Base-by-base conservation (phyloP, 2,329 filamentous ascomycete species). In the Sclerotinia nivalis region DNA sequence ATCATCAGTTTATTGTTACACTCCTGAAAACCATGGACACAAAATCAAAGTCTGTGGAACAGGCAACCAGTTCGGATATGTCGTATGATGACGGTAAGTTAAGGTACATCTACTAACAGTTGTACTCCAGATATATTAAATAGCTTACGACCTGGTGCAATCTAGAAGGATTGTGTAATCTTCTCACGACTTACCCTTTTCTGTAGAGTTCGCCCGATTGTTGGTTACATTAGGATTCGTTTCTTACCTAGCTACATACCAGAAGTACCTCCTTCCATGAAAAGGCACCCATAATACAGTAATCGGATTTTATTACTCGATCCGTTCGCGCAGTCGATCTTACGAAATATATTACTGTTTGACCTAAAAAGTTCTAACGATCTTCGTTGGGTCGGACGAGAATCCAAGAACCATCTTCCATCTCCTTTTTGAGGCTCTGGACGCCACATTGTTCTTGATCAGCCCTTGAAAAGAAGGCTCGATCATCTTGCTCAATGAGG, bases 101-200 rank as follows among this genome's bases (percentile, higher is more conserved):
- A 61, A 31, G 60, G 45, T 22, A 52, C 31, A 40, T 34, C 31
- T 40, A 15, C 34, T 25, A n/a, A 37, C 45, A 37, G 15, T 61
- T 28, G n/a, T 52, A 40, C 37, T 25, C n/a, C 22, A 58, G 28
- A 37, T 37, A 28, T 49, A 40, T 43, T 28, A 40, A 54, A 43
- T 37, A 28, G 61, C 61, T 43, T 40, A 40, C n/a, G 15, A 64
- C 40, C 52, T 64, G 40, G 31, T 37, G 47, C 52, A 15, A 64
- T 64, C 61, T 65, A 65, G 34, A 65, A 65, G 61, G 47, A 64
- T 37, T 40, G 45, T 62, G 28, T 25, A 50, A 50, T 50, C 45
- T 64, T 64, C 60, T 64, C 12, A 64, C 13, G 40, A 64, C 45
- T 54, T 65, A 12, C 61, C 47, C 61, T 40, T 64, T 52, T 65